These are phyloP conservation scores for Candida oleophila DNA, from an alignment of 805 yeast genomes.

Conservation along the genomic window DNA sequence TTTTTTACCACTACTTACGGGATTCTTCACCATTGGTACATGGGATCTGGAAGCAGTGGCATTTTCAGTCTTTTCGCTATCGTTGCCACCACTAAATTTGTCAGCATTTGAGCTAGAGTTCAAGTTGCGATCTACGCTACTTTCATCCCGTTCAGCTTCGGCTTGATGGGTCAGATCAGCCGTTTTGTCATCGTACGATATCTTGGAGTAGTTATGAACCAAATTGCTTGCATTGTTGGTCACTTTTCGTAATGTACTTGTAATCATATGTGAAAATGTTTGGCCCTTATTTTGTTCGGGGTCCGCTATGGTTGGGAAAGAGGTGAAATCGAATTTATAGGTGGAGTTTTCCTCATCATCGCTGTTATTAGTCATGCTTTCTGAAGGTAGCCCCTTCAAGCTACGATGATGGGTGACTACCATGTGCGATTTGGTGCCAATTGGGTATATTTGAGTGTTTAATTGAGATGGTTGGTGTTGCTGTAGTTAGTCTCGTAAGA, in stretches of 20 bases:
- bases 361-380: slow-evolving; percentile 2
- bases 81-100: too few species aligned
- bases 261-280: slow-evolving; percentile 33
- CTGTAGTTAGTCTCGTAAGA: background rate
- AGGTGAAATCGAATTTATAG: slow-evolving; percentile 30
- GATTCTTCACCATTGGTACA: background rate
- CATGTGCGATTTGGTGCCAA: slow-evolving; percentile 1
- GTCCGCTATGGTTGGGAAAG: slow-evolving; percentile 45
- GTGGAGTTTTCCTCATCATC: slow-evolving; percentile 8
- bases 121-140: background rate
- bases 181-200: background rate
- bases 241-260: slow-evolving; percentile 40
- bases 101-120: too few species aligned
- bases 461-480: background rate
- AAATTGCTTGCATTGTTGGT: slow-evolving; percentile 41
- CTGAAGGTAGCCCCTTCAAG: background rate
- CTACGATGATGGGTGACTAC: slow-evolving; percentile 2
- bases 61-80: background rate
- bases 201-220: slow-evolving; percentile 24
- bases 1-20: background rate
- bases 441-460: background rate
- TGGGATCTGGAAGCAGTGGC: background rate
- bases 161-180: background rate
- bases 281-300: slow-evolving; percentile 35
- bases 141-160: background rate